Evolutionary conservation across 2,329 filamentous ascomycete genomes (phyloP).

Genomic region (Aureobasidium pullulans): DNA sequence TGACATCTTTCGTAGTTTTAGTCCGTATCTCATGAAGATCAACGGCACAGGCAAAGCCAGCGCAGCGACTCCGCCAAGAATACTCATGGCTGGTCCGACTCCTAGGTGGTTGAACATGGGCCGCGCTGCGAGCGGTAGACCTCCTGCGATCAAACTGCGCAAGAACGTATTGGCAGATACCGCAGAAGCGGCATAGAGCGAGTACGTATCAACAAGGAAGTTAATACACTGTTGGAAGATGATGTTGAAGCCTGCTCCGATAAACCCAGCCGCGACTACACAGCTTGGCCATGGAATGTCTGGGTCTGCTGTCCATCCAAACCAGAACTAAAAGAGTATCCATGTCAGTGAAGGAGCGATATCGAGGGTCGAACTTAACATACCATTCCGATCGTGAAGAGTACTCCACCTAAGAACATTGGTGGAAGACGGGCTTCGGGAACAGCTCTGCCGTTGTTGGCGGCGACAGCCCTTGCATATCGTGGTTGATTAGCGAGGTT

Average conservation of each 20-base stretch:
- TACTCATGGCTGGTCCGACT: constrained; percentile 34
- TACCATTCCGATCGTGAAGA: constrained; percentile 32
- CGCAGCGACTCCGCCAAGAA: constrained; percentile 35
- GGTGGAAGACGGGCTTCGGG: constrained; percentile 36
- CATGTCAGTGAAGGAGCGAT: too few relatives aligned
- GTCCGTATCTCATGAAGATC: constrained; percentile 38
- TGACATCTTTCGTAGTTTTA: constrained; percentile 34
- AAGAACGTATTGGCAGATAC: constrained; percentile 45
- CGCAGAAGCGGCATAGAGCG: constrained; percentile 40
- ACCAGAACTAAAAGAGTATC: constrained; percentile 31
- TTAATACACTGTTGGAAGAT: constrained; percentile 45
- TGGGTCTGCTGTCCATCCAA: constrained; percentile 35
- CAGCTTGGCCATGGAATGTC: constrained; percentile 36
- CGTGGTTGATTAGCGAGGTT: constrained; percentile 36
- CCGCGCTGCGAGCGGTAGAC: constrained; percentile 30
- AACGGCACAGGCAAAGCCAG: constrained; percentile 38
- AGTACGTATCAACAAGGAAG: constrained; percentile 37
- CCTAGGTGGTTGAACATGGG: constrained; percentile 37
- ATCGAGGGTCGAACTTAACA: too few relatives aligned
- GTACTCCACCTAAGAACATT: constrained; percentile 37
- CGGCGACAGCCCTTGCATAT: constrained; percentile 33
- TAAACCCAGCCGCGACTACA: constrained; percentile 34
- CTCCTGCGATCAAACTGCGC: constrained; percentile 35
- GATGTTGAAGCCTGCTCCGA: constrained; percentile 40
- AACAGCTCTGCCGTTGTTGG: constrained; percentile 27